A percentile compares a stretch with the other conserved stretches of the same genome.
Evolutionary conservation across 169 alveolate species (phyloP).

Genomic region (Amoebophrya sp.): DNA sequence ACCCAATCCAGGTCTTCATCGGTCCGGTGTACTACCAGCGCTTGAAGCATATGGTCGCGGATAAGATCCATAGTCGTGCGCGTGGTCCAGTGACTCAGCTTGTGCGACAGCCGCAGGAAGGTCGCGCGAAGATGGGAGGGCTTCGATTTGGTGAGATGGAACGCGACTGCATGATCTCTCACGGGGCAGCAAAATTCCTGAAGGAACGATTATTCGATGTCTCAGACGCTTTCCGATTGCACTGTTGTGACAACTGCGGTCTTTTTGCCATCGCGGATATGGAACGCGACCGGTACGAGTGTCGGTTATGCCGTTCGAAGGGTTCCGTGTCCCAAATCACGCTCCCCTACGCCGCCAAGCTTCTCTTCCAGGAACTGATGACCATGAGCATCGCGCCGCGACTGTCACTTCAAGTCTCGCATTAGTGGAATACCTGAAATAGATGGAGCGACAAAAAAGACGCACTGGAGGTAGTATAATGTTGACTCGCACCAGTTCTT

Average conservation of each 20-base stretch:
- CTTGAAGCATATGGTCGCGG: conserved; percentile 99
- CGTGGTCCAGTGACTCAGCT: conserved; percentile 95
- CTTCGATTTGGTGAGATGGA: conserved; percentile 99
- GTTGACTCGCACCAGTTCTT: too few relatives aligned
- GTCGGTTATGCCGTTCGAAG: conserved; percentile 82
- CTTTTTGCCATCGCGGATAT: conserved; percentile 86
- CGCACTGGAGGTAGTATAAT: too few relatives aligned
- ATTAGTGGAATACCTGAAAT: too few relatives aligned
- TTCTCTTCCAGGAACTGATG: conserved; percentile 90
- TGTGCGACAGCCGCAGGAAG: conserved; percentile 99
- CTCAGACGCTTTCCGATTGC: conserved; percentile 93
- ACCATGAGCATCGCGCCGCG: conserved; percentile 96
- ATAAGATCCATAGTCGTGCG: conserved; percentile 96
- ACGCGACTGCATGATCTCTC: conserved; percentile 99
- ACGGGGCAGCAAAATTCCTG: conserved; percentile 99
- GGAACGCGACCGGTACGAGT: conserved; percentile 71
- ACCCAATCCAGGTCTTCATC: conserved; percentile 87
- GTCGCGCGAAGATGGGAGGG: conserved; percentile 66
- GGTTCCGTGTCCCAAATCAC: conserved; percentile 80
- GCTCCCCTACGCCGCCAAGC: conserved; percentile 95
- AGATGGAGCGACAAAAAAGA: too few relatives aligned
- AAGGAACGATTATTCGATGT: conserved; percentile 93
- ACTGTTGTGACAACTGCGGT: conserved; percentile 92
- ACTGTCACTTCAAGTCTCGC: conserved; percentile 56
- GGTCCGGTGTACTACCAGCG: conserved; percentile 99